Evolutionary conservation across 441 rosid species (phyloP).

Genomic region (Isatis lusitanica): DNA sequence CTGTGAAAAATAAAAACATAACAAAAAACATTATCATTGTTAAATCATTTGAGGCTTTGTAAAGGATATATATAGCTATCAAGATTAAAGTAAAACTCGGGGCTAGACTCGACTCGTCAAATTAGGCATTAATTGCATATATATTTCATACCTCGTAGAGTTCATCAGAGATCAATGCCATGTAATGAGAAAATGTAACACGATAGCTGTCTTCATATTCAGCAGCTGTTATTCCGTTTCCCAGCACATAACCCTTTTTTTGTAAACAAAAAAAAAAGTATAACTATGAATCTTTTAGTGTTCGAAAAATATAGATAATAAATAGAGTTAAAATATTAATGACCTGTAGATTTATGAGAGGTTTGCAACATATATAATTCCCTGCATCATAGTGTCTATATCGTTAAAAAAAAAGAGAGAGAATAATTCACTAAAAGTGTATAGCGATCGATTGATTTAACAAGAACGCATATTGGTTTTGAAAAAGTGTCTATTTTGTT

Average conservation of each 20-base stretch:
- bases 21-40: not conserved
- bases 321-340: not conserved
- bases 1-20: constrained; percentile 29
- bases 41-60: not conserved
- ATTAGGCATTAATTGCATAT: not conserved
- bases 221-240: not conserved
- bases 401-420: not conserved
- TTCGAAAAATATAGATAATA: not conserved
- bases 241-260: constrained; percentile 18
- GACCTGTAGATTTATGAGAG: constrained; percentile 34
- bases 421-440: not conserved
- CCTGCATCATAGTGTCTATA: constrained; percentile 19
- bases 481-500: no score
- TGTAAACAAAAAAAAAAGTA: not conserved
- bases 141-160: constrained; percentile 11
- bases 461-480: not conserved
- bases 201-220: not conserved
- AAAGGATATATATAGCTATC: not conserved
- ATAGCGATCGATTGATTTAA: not conserved
- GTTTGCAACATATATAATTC: constrained; percentile 32
- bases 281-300: not conserved
- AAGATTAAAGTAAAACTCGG: not conserved
- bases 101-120: not conserved
- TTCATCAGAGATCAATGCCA: constrained; percentile 27
- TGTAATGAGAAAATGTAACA: constrained; percentile 10